Evolutionary conservation across 495 filamentous ascomycete genomes (phyloP), one percentile per base, ranked within the genome.

Genomic region (Cairneyella variabilis): DNA sequence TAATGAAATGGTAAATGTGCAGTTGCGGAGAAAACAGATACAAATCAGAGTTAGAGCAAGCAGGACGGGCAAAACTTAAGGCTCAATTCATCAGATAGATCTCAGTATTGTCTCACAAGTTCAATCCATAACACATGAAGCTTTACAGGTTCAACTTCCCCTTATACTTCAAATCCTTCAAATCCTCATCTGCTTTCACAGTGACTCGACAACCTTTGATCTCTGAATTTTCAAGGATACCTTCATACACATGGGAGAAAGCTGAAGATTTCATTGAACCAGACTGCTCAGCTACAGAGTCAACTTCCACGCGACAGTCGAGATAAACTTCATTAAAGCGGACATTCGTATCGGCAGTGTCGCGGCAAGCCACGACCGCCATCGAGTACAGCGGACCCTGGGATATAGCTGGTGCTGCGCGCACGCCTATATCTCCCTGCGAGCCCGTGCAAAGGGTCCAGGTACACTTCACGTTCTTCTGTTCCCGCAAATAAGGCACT

Each of bases 281-380:
- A 12, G 59, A 36, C 53, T 56, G 40, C n/a, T 38, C 62, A 10
- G 63, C 65, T 17, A 44, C 54, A n/a, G 48, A 40, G 47, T 70
- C 70, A 2, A 66, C 65, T 44, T 69, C 68, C 14, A 72, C 70
- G 7, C 67, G 64, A 28, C 58, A 53, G 10, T 11, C 42, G 22
- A 69, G 63, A 41, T 69, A 71, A 14, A 70, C 52, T 45, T 74
- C 71, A 57, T 72, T 71, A 57, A 71, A 66, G 25, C 71, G 69
- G 11, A 74, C 58, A 38, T 71, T 70, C 1, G 65, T 72, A 0
- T 58, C 51, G 22, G 51, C 51, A 56, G 66, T 70, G 39, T 71
- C 71, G 25, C 64, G 63, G 8, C 56, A 50, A 1, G 68, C 71
- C 10, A 60, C 68, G 10, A 44, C 67, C 16, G 59, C 46, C 56